A percentile compares a stretch with the other conserved stretches of the same genome.
Conservation (phyloP, 306 rosid genomes). For the Geum urbanum region DNA sequence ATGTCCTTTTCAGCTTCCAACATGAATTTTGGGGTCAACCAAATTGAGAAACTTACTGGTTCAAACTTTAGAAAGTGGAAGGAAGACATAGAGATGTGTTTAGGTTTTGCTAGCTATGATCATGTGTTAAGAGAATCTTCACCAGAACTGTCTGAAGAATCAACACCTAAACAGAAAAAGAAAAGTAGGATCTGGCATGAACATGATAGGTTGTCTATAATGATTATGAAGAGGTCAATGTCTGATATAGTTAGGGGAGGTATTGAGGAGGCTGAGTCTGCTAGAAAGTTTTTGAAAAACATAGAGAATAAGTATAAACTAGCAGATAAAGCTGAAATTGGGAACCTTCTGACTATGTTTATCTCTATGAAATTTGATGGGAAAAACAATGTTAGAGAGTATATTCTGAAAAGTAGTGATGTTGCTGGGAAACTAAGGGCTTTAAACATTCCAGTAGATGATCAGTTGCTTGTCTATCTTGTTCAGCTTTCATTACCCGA, state of each 20-base stretch:
- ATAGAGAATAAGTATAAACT: background rate
- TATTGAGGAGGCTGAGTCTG: background rate
- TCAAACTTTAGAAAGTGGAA: background rate
- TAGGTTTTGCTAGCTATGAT: background rate
- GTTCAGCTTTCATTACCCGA: no score
- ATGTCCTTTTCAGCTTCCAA: background rate
- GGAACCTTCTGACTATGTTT: background rate
- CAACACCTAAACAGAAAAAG: background rate
- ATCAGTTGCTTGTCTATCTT: background rate
- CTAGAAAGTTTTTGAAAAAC: background rate
- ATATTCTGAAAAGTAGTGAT: background rate
- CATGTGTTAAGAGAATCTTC: background rate
- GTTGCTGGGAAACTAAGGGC: background rate
- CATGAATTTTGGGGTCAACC: background rate
- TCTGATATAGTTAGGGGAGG: background rate
- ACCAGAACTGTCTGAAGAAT: no score
- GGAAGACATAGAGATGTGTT: background rate
- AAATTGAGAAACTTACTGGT: background rate
- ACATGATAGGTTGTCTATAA: background rate
- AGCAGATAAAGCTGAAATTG: background rate
- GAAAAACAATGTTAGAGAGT: background rate
- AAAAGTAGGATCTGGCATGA: no score
- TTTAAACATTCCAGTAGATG: background rate
- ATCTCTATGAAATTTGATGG: background rate
- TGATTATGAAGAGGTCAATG: background rate